Percentiles rank a stretch among this genome's conserved stretches.
Evolutionary conservation across 345 rosid genomes (phyloP).

Genomic region (Corymbia maculata): DNA sequence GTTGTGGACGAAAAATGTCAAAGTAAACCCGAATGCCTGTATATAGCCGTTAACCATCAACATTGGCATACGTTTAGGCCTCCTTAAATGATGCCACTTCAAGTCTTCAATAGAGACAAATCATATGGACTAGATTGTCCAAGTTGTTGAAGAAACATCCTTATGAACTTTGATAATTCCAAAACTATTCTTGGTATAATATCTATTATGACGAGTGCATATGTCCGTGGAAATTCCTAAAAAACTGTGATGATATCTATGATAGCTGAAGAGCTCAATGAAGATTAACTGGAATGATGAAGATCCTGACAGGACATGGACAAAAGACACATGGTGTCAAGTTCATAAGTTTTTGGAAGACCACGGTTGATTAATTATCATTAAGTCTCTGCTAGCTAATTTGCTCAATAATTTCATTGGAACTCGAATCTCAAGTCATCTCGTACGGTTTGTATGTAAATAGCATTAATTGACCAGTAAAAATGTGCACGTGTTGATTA

Average conservation of each 20-base stretch:
- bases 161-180: not conserved
- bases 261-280: not conserved
- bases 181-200: not conserved
- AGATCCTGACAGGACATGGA: not conserved
- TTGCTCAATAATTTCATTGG: not conserved
- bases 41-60: not conserved
- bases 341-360: not conserved
- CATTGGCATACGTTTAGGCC: not conserved
- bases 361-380: not conserved
- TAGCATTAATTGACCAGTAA: not conserved
- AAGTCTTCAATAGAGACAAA: not conserved
- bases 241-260: not conserved
- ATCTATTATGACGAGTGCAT: not conserved
- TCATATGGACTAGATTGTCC: not conserved
- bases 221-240: not conserved
- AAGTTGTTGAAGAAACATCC: not conserved
- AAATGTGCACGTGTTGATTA: not conserved
- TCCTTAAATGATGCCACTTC: not conserved
- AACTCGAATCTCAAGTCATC: not conserved
- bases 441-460: not conserved
- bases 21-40: not conserved
- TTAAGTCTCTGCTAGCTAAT: not conserved
- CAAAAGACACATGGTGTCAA: not conserved
- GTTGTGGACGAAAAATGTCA: not conserved
- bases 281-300: not conserved